These are phyloP conservation scores for Leccinum incarnatum DNA, from an alignment of 768 basidiomycete genomes.

Conservation along the genomic window DNA sequence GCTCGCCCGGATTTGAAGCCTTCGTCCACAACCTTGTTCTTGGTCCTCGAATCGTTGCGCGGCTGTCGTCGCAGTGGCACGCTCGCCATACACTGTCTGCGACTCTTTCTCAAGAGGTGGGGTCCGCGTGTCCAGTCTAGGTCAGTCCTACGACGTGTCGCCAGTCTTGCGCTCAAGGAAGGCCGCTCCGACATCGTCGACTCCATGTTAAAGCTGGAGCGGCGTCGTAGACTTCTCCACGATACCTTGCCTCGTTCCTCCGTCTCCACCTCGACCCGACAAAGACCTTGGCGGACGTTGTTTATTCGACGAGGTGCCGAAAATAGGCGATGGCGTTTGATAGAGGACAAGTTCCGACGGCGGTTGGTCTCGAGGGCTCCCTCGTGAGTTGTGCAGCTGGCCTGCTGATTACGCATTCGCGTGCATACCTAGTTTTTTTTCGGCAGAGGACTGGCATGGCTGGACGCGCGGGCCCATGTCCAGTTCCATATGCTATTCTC, in stretches of 20 bases:
- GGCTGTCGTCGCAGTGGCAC: slow-evolving; percentile 52
- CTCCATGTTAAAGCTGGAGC: slow-evolving; percentile 23
- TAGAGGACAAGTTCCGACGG: slow-evolving; percentile 25
- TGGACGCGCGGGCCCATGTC: background rate
- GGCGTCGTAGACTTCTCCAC: slow-evolving; percentile 7
- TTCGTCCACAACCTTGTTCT: slow-evolving; percentile 54
- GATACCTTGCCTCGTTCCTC: slow-evolving; percentile 9
- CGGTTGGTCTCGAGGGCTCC: slow-evolving; percentile 2
- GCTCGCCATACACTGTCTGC: slow-evolving; percentile 45
- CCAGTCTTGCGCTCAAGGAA: slow-evolving; percentile 60
- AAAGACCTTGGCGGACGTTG: slow-evolving; percentile 21
- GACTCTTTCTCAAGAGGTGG: slow-evolving; percentile 51
- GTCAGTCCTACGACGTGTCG: slow-evolving; percentile 58
- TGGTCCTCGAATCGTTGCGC: slow-evolving; percentile 54
- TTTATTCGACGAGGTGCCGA: slow-evolving; percentile 30
- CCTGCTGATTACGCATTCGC: background rate
- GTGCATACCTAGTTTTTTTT: background rate
- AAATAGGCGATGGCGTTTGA: slow-evolving; percentile 28
- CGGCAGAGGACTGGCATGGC: background rate
- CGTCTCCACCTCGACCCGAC: slow-evolving; percentile 5
- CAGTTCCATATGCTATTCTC: background rate
- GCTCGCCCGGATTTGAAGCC: slow-evolving; percentile 52
- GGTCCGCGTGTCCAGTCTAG: slow-evolving; percentile 54
- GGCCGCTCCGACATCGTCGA: slow-evolving; percentile 51
- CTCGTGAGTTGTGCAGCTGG: background rate